phyloP scores from a whole-genome alignment of 2,329 filamentous ascomycete species.

The Phialocephala subalpina region DNA sequence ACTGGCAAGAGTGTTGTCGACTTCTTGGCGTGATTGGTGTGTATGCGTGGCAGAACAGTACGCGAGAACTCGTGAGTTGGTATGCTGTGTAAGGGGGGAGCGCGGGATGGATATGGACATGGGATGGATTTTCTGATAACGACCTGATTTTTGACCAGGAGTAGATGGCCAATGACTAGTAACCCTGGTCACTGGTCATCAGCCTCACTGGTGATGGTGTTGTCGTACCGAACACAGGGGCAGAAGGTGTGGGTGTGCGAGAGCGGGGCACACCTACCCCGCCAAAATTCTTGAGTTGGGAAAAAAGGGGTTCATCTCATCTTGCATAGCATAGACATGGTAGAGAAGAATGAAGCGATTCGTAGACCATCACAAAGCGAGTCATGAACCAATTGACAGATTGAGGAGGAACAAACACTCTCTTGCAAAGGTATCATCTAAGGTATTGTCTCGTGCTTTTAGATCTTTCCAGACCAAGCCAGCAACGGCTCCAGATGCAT shows the following conservation, averaged over 20 bases:
- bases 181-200: constrained; percentile 3
- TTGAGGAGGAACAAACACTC: background rate
- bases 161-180: constrained; percentile 15
- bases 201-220: constrained; percentile 21
- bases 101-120: no score
- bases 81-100: constrained; percentile 1
- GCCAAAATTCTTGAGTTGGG: constrained; percentile 12
- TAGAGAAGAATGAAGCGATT: background rate
- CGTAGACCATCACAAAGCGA: background rate
- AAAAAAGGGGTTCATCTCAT: background rate
- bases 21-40: background rate
- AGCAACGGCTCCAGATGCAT: background rate
- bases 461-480: background rate
- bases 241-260: background rate
- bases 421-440: constrained; percentile 5
- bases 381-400: background rate
- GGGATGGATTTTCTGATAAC: no score
- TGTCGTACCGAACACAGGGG: background rate
- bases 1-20: background rate
- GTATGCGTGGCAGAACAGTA: background rate
- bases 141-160: background rate
- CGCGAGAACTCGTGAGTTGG: background rate
- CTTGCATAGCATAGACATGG: constrained; percentile 3
- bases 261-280: constrained; percentile 26
- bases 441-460: background rate